A percentile compares a stretch with the other conserved stretches of the same genome.
Evolutionary conservation across 176 grass and related monocot species (phyloP).

Genomic region (Cocos nucifera): DNA sequence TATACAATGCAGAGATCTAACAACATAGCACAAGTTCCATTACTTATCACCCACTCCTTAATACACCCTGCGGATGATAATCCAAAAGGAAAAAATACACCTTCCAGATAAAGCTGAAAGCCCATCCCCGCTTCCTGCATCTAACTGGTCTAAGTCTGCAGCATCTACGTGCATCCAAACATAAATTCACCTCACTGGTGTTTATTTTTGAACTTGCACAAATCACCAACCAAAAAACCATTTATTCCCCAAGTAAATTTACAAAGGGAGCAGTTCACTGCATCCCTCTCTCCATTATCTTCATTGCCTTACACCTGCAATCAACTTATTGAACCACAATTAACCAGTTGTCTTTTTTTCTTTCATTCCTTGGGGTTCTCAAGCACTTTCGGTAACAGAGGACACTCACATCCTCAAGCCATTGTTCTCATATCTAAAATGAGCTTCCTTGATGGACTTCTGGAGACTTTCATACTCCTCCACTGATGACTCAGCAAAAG

Average conservation of each 20-base stretch:
- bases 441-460: conserved; percentile 24
- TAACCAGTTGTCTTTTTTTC: neutral
- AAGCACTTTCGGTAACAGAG: neutral
- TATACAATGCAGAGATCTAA: too few species aligned
- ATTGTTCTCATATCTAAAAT: conserved; percentile 24
- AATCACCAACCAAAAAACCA: neutral
- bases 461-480: conserved; percentile 39
- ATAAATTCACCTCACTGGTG: neutral
- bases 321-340: too few species aligned
- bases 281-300: neutral
- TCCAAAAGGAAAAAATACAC: too few species aligned
- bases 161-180: too few species aligned
- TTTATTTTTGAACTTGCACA: neutral
- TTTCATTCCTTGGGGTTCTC: neutral
- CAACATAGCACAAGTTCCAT: too few species aligned
- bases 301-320: neutral
- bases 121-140: too few species aligned
- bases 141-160: too few species aligned
- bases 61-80: too few species aligned
- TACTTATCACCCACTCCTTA: too few species aligned
- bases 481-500: conserved; percentile 40
- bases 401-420: neutral
- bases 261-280: neutral
- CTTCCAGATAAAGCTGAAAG: too few species aligned
- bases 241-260: conserved; percentile 4